Percentiles rank a stretch among this genome's conserved stretches.
Evolutionary conservation across 192 early-diverging fungal species (phyloP).

Genomic region (Helicostylum pulchrum): DNA sequence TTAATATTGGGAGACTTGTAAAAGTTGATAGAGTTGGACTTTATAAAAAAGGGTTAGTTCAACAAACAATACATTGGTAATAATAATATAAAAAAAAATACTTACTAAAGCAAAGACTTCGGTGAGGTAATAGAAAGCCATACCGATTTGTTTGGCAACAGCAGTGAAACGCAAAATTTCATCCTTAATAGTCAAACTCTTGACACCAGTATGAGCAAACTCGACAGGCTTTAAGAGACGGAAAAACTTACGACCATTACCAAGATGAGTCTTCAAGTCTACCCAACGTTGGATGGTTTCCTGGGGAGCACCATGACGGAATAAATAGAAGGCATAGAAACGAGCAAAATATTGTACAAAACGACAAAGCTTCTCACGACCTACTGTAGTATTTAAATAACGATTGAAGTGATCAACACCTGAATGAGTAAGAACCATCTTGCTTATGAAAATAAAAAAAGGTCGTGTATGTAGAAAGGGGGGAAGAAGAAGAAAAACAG

Average conservation of each 20-base stretch:
- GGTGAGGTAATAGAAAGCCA: slow-evolving; percentile 57
- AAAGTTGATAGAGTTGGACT: slow-evolving; percentile 27
- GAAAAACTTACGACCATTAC: slow-evolving; percentile 68
- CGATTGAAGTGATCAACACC: slow-evolving; percentile 33
- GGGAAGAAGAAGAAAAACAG: slow-evolving; percentile 2
- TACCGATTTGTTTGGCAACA: slow-evolving; percentile 56
- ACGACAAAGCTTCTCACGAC: slow-evolving; percentile 78
- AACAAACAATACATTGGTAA: neutral
- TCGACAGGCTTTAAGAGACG: slow-evolving; percentile 70
- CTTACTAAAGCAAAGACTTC: slow-evolving; percentile 68
- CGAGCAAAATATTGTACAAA: slow-evolving; percentile 86
- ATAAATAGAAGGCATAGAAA: slow-evolving; percentile 68
- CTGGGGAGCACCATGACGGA: slow-evolving; percentile 53
- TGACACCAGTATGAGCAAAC: slow-evolving; percentile 56
- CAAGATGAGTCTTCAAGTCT: slow-evolving; percentile 59
- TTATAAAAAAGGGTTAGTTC: neutral
- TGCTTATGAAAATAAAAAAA: neutral
- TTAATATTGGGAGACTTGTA: slow-evolving; percentile 49
- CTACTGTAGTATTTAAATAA: slow-evolving; percentile 60
- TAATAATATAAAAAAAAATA: neutral
- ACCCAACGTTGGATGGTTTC: slow-evolving; percentile 55
- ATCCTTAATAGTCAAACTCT: slow-evolving; percentile 54
- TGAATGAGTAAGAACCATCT: slow-evolving; percentile 23
- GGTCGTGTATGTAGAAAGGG: neutral
- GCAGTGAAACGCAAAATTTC: slow-evolving; percentile 51